Evolutionary conservation across 2,329 filamentous ascomycete genomes (phyloP).

Genomic region (Neofusicoccum umdonicola): DNA sequence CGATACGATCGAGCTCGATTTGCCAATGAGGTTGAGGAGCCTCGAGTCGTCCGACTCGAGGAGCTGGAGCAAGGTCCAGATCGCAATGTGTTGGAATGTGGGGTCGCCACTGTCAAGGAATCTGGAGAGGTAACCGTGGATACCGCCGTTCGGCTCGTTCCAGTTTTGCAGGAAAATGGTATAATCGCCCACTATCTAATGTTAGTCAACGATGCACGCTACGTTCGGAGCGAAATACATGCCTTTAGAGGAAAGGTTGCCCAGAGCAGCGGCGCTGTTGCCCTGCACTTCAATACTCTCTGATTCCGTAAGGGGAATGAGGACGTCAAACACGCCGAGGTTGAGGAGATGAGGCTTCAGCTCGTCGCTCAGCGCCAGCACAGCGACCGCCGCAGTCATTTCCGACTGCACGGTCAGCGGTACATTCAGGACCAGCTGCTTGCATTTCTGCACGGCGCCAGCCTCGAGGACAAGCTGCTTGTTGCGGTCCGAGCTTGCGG

Average conservation of each 20-base stretch:
- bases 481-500: conserved; percentile 94
- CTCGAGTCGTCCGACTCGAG: conserved; percentile 92
- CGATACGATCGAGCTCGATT: conserved; percentile 85
- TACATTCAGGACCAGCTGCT: conserved; percentile 89
- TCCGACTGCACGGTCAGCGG: conserved; percentile 94
- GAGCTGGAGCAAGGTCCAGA: conserved; percentile 94
- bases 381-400: conserved; percentile 99
- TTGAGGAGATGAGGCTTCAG: conserved; percentile 88
- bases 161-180: conserved; percentile 94
- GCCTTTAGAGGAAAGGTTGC: conserved; percentile 97
- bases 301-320: conserved; percentile 93
- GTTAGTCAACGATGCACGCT: conserved; percentile 27
- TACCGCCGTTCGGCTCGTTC: conserved; percentile 87
- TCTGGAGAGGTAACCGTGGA: conserved; percentile 89
- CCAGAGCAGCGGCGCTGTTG: conserved; percentile 92
- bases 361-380: conserved; percentile 91
- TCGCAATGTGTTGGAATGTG: conserved; percentile 98
- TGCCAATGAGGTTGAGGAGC: conserved; percentile 82
- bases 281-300: conserved; percentile 97
- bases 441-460: conserved; percentile 97
- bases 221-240: conserved; percentile 28
- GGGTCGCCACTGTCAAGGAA: conserved; percentile 93
- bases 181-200: conserved; percentile 79
- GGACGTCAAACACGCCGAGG: conserved; percentile 90
- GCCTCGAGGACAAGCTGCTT: conserved; percentile 97